Percentiles rank a stretch among this genome's conserved stretches.
Conservation (phyloP, 139 green algal species). For the Marvania coccoides region DNA sequence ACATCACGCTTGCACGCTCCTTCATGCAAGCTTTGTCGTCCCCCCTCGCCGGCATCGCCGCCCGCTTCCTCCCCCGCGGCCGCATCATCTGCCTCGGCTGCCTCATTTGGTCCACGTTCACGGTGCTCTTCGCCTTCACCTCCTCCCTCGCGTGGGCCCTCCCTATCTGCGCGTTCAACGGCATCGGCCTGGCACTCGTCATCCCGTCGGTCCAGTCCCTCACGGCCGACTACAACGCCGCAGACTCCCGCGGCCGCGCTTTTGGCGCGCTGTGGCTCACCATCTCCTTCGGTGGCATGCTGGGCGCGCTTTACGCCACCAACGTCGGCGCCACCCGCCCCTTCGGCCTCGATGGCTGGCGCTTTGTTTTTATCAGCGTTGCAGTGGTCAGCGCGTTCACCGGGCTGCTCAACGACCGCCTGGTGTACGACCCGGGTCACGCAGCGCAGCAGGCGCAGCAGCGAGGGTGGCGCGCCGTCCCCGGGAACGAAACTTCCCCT, state of each 20-base stretch:
- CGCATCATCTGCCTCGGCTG: constrained; percentile 53
- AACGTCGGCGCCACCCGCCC: constrained; percentile 39
- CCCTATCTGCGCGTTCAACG: constrained; percentile 59
- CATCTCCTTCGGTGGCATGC: constrained; percentile 33
- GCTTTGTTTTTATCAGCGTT: constrained; percentile 49
- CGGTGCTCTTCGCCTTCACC: constrained; percentile 33
- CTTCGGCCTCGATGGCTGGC: constrained; percentile 55
- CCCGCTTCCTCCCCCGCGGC: constrained; percentile 33
- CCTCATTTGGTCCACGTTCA: constrained; percentile 66
- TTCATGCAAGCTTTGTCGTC: constrained; percentile 56
- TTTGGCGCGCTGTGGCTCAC: constrained; percentile 62
- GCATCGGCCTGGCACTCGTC: constrained; percentile 60
- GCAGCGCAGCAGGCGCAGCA: background rate
- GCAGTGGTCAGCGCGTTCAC: constrained; percentile 34
- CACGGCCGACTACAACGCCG: constrained; percentile 49
- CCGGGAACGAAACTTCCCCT: background rate
- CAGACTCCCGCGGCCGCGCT: constrained; percentile 35
- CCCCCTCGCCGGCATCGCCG: constrained; percentile 36
- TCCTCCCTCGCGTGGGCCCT: constrained; percentile 26
- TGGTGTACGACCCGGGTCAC: constrained; percentile 16
- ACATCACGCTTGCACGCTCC: constrained; percentile 54
- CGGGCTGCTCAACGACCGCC: constrained; percentile 23
- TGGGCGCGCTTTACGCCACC: constrained; percentile 59
- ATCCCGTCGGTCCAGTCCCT: constrained; percentile 61
- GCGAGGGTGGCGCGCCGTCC: background rate